These are phyloP conservation scores for Tricladium varicosporioides DNA, from an alignment of 2,329 filamentous ascomycete genomes.

Conservation along the genomic window DNA sequence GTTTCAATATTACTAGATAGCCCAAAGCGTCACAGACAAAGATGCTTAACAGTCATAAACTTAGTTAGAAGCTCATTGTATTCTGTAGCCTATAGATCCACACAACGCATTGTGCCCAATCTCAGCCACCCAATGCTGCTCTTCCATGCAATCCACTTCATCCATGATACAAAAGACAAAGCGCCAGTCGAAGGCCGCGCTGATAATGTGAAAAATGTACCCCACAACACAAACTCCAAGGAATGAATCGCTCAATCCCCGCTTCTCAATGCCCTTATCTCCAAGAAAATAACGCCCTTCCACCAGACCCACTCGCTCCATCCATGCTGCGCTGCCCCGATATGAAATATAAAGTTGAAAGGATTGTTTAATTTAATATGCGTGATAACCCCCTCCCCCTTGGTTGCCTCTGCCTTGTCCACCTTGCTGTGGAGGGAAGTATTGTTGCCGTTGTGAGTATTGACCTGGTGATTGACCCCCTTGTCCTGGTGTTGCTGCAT, in stretches of 20 bases:
- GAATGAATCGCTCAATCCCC: slow-evolving; percentile 8
- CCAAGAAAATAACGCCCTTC: background rate
- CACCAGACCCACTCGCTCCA: background rate
- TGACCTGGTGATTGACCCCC: slow-evolving; percentile 7
- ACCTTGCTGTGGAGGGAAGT: slow-evolving; percentile 12
- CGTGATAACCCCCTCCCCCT: slow-evolving; percentile 1
- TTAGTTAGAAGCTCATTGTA: too few species aligned
- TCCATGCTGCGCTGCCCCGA: background rate
- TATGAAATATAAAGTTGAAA: background rate
- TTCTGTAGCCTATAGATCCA: too few species aligned
- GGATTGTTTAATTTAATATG: background rate
- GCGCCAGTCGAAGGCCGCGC: too few species aligned
- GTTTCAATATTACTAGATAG: too few species aligned
- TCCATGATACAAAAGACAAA: too few species aligned
- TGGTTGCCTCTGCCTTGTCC: slow-evolving; percentile 13
- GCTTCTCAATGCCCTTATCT: background rate
- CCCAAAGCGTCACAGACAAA: too few species aligned
- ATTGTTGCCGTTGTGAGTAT: slow-evolving; percentile 12
- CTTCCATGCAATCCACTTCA: too few species aligned
- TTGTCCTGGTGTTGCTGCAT: slow-evolving; percentile 1
- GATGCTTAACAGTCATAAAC: too few species aligned
- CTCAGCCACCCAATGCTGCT: too few species aligned
- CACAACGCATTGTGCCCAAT: too few species aligned
- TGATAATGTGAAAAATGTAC: too few species aligned
- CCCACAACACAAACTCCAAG: background rate